These are phyloP conservation scores for Camellia oleifera DNA, from an alignment of 179 eudicot genomes.

Conservation along the genomic window DNA sequence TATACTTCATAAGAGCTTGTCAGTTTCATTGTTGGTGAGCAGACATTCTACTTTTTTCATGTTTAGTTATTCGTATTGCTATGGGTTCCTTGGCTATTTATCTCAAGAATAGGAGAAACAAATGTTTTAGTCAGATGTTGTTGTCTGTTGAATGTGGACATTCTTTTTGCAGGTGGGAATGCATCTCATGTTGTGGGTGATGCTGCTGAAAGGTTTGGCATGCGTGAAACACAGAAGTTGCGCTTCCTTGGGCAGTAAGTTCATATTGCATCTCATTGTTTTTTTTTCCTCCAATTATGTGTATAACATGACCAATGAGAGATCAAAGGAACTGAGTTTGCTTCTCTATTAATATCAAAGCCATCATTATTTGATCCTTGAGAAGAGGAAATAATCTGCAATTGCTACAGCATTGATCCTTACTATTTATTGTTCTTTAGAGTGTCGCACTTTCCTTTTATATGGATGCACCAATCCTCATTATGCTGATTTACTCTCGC, in stretches of 20 bases:
- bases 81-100: not conserved
- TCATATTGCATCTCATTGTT: constrained; percentile 1
- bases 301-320: too few species aligned
- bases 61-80: not conserved
- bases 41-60: not conserved
- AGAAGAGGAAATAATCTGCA: not conserved
- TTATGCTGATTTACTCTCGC: constrained; percentile 14
- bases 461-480: not conserved
- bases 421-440: not conserved
- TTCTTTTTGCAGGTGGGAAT: constrained; percentile 43
- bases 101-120: not conserved
- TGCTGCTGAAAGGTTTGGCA: constrained; percentile 70
- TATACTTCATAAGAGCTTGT: not conserved
- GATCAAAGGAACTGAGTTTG: not conserved
- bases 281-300: not conserved
- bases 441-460: not conserved
- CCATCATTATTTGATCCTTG: not conserved
- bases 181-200: constrained; percentile 30
- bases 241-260: constrained; percentile 82
- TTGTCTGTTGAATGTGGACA: not conserved
- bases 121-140: not conserved
- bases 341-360: not conserved
- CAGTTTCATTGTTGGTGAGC: not conserved
- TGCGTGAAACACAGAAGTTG: constrained; percentile 72
- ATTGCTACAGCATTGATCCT: not conserved